Percentiles rank a stretch among this genome's conserved stretches.
Evolutionary conservation across 2,329 filamentous ascomycete species (phyloP).

Genomic region (Mollisia scopiformis): DNA sequence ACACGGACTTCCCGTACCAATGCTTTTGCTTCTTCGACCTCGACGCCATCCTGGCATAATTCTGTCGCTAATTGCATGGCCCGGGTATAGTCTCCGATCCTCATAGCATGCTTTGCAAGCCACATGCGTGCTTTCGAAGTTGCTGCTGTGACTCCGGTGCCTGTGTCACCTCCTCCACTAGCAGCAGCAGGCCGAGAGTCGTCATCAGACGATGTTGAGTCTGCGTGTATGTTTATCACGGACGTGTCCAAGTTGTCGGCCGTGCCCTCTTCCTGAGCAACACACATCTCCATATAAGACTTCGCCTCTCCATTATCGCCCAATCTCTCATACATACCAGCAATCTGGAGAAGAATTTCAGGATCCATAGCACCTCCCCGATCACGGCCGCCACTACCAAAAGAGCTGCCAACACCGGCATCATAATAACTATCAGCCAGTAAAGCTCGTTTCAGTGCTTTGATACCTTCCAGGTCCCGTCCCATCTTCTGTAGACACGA

Average conservation of each 20-base stretch:
- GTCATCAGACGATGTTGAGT: constrained; percentile 55
- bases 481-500: constrained; percentile 90
- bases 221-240: constrained; percentile 55
- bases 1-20: constrained; percentile 85
- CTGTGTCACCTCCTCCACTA: constrained; percentile 43
- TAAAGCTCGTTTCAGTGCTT: constrained; percentile 89
- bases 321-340: constrained; percentile 82
- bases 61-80: constrained; percentile 85
- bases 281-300: constrained; percentile 92
- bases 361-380: constrained; percentile 73
- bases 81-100: constrained; percentile 71
- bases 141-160: constrained; percentile 85
- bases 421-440: constrained; percentile 88
- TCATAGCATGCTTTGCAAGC: constrained; percentile 84
- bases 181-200: constrained; percentile 24
- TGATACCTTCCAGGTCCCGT: constrained; percentile 86
- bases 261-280: constrained; percentile 86
- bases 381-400: constrained; percentile 47
- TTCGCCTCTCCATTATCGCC: constrained; percentile 79
- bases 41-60: constrained; percentile 91
- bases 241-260: constrained; percentile 42
- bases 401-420: constrained; percentile 50
- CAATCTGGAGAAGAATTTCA: constrained; percentile 88
- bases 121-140: constrained; percentile 93
- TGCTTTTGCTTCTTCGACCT: constrained; percentile 96